Evolutionary conservation across 2,329 filamentous ascomycete genomes (phyloP).

Genomic region (Diplodia corticola): DNA sequence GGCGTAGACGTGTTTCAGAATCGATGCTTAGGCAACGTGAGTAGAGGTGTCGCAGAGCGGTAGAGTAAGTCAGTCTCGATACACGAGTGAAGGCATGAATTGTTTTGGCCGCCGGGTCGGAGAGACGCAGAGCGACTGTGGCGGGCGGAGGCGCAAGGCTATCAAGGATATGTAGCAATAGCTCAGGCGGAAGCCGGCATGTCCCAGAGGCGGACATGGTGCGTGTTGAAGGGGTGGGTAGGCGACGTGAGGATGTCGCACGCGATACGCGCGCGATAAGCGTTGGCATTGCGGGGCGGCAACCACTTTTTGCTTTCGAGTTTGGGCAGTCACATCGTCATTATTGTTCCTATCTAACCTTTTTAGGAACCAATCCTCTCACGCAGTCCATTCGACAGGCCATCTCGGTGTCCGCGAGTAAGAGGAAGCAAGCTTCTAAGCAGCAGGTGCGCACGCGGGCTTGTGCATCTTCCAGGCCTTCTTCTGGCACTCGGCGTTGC

Average conservation of each 20-base stretch:
- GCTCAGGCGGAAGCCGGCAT: conserved; percentile 30
- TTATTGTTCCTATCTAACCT: not conserved
- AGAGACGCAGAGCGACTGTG: conserved; percentile 36
- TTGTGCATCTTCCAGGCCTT: not conserved
- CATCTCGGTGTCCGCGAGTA: not conserved
- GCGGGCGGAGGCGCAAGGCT: conserved; percentile 27
- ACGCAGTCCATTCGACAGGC: too few species aligned
- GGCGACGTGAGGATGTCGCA: not conserved
- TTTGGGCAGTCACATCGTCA: not conserved
- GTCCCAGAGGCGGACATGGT: not conserved
- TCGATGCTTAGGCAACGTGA: conserved; percentile 50
- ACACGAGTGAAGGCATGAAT: conserved; percentile 49
- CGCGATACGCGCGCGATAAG: not conserved
- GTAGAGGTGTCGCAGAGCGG: conserved; percentile 48
- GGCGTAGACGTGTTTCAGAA: conserved; percentile 35
- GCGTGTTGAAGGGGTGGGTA: not conserved
- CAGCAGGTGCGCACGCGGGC: not conserved
- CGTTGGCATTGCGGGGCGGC: not conserved
- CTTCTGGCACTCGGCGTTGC: not conserved
- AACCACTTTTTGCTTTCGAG: not conserved
- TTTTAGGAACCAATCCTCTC: too few species aligned
- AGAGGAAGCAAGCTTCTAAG: not conserved
- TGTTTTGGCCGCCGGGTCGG: conserved; percentile 46
- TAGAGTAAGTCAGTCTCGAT: conserved; percentile 44
- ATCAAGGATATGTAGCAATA: conserved; percentile 34